Percentiles rank a stretch among this genome's conserved stretches.
Conservation (phyloP, 129 eudicot genomes). For the Oenanthe sinensis region DNA sequence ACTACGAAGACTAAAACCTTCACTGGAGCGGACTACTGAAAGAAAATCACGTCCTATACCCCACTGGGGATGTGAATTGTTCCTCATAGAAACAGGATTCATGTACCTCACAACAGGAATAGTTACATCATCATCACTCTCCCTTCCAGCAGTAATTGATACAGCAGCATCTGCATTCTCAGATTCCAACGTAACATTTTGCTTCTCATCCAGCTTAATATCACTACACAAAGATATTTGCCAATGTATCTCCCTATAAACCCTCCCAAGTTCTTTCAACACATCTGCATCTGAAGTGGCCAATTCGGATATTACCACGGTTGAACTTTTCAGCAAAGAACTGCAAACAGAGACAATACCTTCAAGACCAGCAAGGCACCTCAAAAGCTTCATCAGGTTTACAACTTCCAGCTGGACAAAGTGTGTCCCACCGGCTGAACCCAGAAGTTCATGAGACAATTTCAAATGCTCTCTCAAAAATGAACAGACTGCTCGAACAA, state of each 20-base stretch:
- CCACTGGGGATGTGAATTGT: conserved; percentile 75
- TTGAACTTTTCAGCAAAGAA: conserved; percentile 69
- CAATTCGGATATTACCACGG: conserved; percentile 75
- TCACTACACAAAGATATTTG: conserved; percentile 74
- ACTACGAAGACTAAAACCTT: conserved; percentile 83
- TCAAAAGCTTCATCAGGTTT: conserved; percentile 50
- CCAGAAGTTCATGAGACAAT: conserved; percentile 54
- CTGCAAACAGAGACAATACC: conserved; percentile 68
- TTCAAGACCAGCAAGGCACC: conserved; percentile 73
- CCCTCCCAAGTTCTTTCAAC: conserved; percentile 79
- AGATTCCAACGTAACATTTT: conserved; percentile 40
- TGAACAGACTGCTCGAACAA: conserved; percentile 77
- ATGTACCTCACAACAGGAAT: conserved; percentile 66
- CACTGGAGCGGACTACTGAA: conserved; percentile 79
- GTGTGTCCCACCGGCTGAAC: conserved; percentile 49
- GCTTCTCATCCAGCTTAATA: conserved; percentile 70
- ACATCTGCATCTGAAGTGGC: conserved; percentile 91
- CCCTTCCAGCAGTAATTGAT: conserved; percentile 51
- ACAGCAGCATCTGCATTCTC: conserved; percentile 45
- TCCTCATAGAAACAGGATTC: conserved; percentile 73
- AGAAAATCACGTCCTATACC: conserved; percentile 79
- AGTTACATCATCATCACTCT: conserved; percentile 78
- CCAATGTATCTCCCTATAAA: conserved; percentile 78
- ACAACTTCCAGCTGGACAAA: conserved; percentile 56
- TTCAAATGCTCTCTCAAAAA: conserved; percentile 73